These are phyloP conservation scores for Tuber aestivum DNA, from an alignment of 495 filamentous ascomycete species.

Conservation along the genomic window DNA sequence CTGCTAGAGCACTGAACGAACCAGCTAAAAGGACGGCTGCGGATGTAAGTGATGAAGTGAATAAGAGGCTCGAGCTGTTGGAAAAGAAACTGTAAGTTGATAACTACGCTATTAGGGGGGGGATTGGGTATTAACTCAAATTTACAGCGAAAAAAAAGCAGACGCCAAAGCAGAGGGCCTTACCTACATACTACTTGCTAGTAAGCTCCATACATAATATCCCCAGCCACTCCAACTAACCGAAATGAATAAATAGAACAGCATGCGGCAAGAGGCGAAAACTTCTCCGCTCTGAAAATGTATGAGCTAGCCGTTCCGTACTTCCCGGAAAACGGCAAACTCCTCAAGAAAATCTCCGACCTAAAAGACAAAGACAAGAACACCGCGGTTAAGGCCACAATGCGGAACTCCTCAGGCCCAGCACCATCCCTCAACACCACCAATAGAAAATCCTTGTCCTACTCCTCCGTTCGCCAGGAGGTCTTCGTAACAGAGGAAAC, in stretches of 20 bases:
- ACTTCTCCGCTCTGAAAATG: conserved; percentile 71
- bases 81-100: conserved; percentile 61
- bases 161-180: conserved; percentile 72
- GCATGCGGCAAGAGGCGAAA: conserved; percentile 74
- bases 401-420: conserved; percentile 14
- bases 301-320: conserved; percentile 76
- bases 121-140: background rate
- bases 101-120: background rate
- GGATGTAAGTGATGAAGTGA: conserved; percentile 67
- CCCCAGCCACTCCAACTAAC: background rate
- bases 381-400: conserved; percentile 38
- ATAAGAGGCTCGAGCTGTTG: conserved; percentile 71
- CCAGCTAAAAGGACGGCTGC: conserved; percentile 20
- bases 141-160: conserved; percentile 54
- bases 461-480: conserved; percentile 45
- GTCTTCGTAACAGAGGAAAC: conserved; percentile 50
- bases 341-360: conserved; percentile 67
- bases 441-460: conserved; percentile 6
- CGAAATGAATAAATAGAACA: conserved; percentile 49
- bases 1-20: conserved; percentile 55
- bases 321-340: conserved; percentile 81
- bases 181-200: conserved; percentile 79
- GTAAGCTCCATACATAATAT: background rate
- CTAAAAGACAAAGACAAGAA: conserved; percentile 55
- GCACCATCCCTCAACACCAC: background rate